Evolutionary conservation across 352 stramenopile species (phyloP), one percentile per base, ranked within the genome.

Genomic region (Globisporangium acanthophoron): DNA sequence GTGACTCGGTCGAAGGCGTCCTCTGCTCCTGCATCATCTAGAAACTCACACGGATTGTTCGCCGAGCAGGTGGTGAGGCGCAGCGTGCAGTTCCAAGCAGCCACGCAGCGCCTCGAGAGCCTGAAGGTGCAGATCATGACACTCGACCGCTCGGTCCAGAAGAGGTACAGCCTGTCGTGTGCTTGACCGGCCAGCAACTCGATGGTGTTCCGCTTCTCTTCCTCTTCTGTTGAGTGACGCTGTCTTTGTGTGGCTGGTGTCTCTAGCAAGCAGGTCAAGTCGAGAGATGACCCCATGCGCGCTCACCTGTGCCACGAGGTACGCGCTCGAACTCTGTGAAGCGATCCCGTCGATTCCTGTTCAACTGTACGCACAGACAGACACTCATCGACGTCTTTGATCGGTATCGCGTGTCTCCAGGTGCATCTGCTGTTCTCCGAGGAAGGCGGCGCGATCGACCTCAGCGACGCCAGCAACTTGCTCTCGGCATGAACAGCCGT

Each of bases 401-500:
- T 15, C 9, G 35, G 35, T 15, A 15, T 40, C 35, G 21, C 21
- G 7, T 40, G 33, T 20, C 15, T 43, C 13, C 20, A 46, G 68
- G 54, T 78, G 12, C 52, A 57, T 46, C 62, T 68, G 15, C 62
- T 80, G 27, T 80, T 77, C 51, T 47, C 67, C 24, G 71, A 71
- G 5, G 71, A 80, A 67, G 66, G 69, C 4, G 59, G 37, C n/a
- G n/a, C n/a, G n/a, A 47, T 47, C 24, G 33, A 41, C n/a, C 18
- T 53, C 33, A 20, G 11, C 12, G n/a, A 21, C 20, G 24, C 43
- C 43, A 15, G 18, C 43, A 27, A n/a, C 18, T 48, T 21, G 5
- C 43, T 13, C n/a, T 61, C 29, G 37, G 43, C 24, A 24, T 48
- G 20, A 46, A 29, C 43, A 48, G 7, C 35, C 35, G 1, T 13